Evolutionary conservation across 106 monocot species (phyloP).

Genomic region (Dendrobium huoshanense): DNA sequence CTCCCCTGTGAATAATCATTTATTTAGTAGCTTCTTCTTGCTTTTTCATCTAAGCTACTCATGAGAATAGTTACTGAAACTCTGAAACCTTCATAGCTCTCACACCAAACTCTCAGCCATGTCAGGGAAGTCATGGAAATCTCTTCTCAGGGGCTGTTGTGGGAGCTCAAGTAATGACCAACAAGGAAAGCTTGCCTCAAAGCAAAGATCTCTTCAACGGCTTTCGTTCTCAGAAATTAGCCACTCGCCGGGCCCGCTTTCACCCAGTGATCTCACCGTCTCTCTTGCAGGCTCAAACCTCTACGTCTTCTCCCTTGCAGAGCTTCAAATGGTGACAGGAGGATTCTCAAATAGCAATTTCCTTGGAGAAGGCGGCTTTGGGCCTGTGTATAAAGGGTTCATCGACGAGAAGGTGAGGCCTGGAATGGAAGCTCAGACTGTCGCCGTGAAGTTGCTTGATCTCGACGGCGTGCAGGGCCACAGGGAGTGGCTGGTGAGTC

Average conservation of each 20-base stretch:
- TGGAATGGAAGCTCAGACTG: constrained; percentile 34
- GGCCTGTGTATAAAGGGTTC: constrained; percentile 54
- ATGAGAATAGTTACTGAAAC: neutral
- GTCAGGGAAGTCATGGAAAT: constrained; percentile 7
- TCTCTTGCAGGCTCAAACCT: constrained; percentile 47
- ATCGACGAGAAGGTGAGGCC: constrained; percentile 34
- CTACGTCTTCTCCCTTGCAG: constrained; percentile 30
- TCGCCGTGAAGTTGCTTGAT: constrained; percentile 58
- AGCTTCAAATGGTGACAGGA: constrained; percentile 29
- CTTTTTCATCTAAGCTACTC: neutral
- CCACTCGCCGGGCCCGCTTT: neutral
- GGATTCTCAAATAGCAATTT: constrained; percentile 40
- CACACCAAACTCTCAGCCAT: neutral
- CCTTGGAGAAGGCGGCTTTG: constrained; percentile 54
- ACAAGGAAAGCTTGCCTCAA: neutral
- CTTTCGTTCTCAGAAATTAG: constrained; percentile 30
- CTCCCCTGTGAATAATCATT: neutral
- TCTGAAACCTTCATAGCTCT: neutral
- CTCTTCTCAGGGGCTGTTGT: constrained; percentile 12
- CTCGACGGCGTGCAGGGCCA: constrained; percentile 49
- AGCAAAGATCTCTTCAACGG: constrained; percentile 13
- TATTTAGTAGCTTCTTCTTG: neutral
- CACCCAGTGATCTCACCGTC: constrained; percentile 49
- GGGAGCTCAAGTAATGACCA: neutral
- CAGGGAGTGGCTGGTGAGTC: constrained; percentile 56